These are phyloP conservation scores for Stephania cephalantha DNA, from an alignment of 164 flowering plant species.

Conservation along the genomic window DNA sequence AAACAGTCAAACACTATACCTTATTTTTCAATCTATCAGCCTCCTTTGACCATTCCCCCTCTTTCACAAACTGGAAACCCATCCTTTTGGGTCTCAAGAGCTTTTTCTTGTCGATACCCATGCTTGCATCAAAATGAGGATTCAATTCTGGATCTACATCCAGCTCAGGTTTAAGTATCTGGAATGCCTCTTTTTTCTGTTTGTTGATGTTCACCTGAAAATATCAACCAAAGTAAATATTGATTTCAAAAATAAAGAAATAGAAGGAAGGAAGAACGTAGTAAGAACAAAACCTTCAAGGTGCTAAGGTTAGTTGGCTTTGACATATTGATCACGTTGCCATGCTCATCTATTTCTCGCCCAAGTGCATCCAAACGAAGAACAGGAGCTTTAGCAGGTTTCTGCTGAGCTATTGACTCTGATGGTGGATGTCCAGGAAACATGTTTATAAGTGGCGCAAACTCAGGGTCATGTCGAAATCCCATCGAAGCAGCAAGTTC, in stretches of 20 bases:
- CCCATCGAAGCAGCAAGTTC: slow-evolving; percentile 99
- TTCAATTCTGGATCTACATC: slow-evolving; percentile 82
- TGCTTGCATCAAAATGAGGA: slow-evolving; percentile 74
- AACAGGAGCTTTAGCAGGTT: slow-evolving; percentile 93
- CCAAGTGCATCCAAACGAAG: slow-evolving; percentile 95
- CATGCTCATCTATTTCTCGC: slow-evolving; percentile 95
- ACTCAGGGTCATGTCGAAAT: slow-evolving; percentile 86
- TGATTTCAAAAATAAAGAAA: slow-evolving; percentile 6
- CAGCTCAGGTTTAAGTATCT: slow-evolving; percentile 88
- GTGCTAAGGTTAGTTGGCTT: slow-evolving; percentile 82
- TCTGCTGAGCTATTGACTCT: slow-evolving; percentile 51
- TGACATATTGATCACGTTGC: slow-evolving; percentile 75
- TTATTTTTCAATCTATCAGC: slow-evolving; percentile 77
- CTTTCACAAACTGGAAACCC: slow-evolving; percentile 94
- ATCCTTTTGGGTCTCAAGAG: slow-evolving; percentile 85
- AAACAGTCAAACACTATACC: slow-evolving; percentile 54
- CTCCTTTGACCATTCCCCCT: slow-evolving; percentile 93
- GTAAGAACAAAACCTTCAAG: slow-evolving; percentile 57
- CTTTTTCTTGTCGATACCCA: slow-evolving; percentile 86
- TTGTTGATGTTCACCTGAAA: slow-evolving; percentile 96
- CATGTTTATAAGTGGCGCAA: slow-evolving; percentile 86
- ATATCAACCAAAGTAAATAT: slow-evolving; percentile 12
- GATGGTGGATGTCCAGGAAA: slow-evolving; percentile 71
- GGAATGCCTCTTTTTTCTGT: slow-evolving; percentile 94
- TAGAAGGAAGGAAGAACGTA: slow-evolving; percentile 1